These are phyloP conservation scores for Blastocrithidia nonstop DNA, from an alignment of 208 protist genomes.

Conservation along the genomic window DNA sequence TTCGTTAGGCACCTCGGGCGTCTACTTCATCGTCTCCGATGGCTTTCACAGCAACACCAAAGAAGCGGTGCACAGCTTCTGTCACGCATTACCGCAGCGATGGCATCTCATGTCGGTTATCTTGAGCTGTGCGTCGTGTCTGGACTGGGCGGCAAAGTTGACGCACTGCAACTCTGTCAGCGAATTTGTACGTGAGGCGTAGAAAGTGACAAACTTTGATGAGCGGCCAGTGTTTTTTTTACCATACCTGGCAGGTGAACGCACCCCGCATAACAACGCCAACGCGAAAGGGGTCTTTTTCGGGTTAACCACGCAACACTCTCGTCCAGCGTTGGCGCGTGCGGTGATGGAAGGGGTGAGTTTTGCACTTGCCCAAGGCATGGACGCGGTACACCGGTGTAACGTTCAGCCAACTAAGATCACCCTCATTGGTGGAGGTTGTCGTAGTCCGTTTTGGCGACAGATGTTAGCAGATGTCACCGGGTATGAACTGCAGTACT, in stretches of 20 bases:
- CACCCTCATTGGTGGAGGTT: constrained; percentile 49
- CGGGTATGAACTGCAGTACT: constrained; percentile 41
- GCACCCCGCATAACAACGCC: constrained; percentile 63
- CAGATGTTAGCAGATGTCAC: constrained; percentile 66
- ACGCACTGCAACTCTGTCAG: constrained; percentile 39
- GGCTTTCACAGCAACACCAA: constrained; percentile 54
- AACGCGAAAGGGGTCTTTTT: constrained; percentile 69
- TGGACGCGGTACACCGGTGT: constrained; percentile 65
- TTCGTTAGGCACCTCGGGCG: constrained; percentile 65
- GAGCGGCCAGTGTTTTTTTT: constrained; percentile 45
- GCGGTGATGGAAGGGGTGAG: constrained; percentile 55
- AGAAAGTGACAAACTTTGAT: no score
- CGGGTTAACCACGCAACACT: constrained; percentile 45
- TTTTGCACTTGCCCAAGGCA: constrained; percentile 55
- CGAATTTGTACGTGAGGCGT: constrained; percentile 39
- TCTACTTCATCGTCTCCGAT: constrained; percentile 71
- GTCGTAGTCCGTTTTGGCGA: constrained; percentile 48
- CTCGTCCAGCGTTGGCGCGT: constrained; percentile 32
- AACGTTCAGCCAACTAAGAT: constrained; percentile 33
- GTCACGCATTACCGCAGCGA: constrained; percentile 44
- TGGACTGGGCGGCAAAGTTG: constrained; percentile 50
- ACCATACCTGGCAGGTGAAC: constrained; percentile 54
- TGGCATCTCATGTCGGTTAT: constrained; percentile 77
- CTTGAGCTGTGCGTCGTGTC: constrained; percentile 60
- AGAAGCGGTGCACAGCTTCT: constrained; percentile 73